phyloP scores from a whole-genome alignment of 768 basidiomycete genomes.

The Mycena galericulata region DNA sequence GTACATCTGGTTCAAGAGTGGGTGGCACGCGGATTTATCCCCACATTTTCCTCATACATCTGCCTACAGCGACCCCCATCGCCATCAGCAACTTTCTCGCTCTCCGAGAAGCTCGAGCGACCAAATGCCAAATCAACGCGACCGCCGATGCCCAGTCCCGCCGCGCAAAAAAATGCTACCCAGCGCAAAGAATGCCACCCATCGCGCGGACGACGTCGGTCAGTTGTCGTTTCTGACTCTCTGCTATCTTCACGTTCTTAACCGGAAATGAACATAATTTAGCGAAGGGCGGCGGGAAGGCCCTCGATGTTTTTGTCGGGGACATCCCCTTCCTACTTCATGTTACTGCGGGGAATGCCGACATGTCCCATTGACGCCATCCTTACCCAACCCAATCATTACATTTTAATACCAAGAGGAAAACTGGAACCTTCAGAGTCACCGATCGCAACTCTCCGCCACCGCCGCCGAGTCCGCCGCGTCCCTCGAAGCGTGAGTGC shows the following conservation, averaged over 20 bases:
- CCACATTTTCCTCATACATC: not conserved
- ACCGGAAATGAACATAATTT: constrained; percentile 73
- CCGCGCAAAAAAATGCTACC: constrained; percentile 90
- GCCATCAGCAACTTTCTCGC: constrained; percentile 59
- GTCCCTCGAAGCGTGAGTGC: constrained; percentile 78
- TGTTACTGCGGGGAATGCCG: too few species aligned
- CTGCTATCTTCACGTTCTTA: constrained; percentile 21
- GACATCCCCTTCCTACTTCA: too few species aligned
- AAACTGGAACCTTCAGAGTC: constrained; percentile 98
- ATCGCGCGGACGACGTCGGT: constrained; percentile 92
- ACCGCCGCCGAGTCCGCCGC: constrained; percentile 77
- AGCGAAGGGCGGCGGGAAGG: constrained; percentile 79
- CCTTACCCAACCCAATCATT: not conserved
- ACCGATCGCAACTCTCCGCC: constrained; percentile 74
- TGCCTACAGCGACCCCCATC: constrained; percentile 19
- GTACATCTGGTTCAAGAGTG: constrained; percentile 75
- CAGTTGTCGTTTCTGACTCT: constrained; percentile 13
- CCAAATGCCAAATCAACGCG: constrained; percentile 54
- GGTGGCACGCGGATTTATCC: constrained; percentile 39
- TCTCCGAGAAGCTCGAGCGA: constrained; percentile 72
- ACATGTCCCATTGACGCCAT: constrained; percentile 53
- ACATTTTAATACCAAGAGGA: constrained; percentile 86
- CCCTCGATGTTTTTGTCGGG: constrained; percentile 75
- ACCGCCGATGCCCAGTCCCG: constrained; percentile 89
- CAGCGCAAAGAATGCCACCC: constrained; percentile 94